phyloP scores from a whole-genome alignment of 768 basidiomycete species.

The Phanerochaete sordida region DNA sequence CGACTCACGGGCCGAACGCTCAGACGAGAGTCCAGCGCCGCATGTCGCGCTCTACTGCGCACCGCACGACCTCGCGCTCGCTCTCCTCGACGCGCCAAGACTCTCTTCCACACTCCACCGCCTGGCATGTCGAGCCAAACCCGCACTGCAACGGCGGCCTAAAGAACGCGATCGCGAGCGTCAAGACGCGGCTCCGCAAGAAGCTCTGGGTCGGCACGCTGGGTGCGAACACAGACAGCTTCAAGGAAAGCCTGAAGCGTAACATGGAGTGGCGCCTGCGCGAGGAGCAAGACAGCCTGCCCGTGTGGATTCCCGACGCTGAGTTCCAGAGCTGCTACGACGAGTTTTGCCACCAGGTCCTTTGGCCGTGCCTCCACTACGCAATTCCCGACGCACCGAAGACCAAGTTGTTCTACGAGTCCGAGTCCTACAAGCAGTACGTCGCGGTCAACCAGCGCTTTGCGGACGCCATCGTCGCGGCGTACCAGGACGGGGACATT shows the following conservation, averaged over 20 bases:
- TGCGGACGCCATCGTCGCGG: constrained; percentile 75
- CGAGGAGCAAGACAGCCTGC: constrained; percentile 37
- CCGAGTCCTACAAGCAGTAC: constrained; percentile 80
- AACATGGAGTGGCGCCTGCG: constrained; percentile 52
- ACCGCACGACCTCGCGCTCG: constrained; percentile 17
- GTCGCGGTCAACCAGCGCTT: constrained; percentile 88
- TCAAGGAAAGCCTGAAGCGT: constrained; percentile 50
- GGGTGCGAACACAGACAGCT: constrained; percentile 65
- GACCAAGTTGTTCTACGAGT: constrained; percentile 77
- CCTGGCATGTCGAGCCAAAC: constrained; percentile 55
- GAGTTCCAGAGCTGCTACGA: constrained; percentile 82
- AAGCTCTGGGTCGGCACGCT: constrained; percentile 71
- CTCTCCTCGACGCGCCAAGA: constrained; percentile 34
- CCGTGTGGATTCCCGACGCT: constrained; percentile 80
- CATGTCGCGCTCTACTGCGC: constrained; percentile 12
- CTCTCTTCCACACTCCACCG: constrained; percentile 26
- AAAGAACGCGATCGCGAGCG: constrained; percentile 72
- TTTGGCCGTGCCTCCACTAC: constrained; percentile 88
- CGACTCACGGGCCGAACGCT: constrained; percentile 35
- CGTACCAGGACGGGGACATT: constrained; percentile 87
- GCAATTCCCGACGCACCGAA: constrained; percentile 85
- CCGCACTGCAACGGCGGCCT: constrained; percentile 80
- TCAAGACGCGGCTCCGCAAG: constrained; percentile 47
- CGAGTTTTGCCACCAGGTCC: constrained; percentile 85
- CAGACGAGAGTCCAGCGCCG: constrained; percentile 25